Evolutionary conservation across 2,329 filamentous ascomycete genomes (phyloP).

Genomic region (Aspergillus sp.): DNA sequence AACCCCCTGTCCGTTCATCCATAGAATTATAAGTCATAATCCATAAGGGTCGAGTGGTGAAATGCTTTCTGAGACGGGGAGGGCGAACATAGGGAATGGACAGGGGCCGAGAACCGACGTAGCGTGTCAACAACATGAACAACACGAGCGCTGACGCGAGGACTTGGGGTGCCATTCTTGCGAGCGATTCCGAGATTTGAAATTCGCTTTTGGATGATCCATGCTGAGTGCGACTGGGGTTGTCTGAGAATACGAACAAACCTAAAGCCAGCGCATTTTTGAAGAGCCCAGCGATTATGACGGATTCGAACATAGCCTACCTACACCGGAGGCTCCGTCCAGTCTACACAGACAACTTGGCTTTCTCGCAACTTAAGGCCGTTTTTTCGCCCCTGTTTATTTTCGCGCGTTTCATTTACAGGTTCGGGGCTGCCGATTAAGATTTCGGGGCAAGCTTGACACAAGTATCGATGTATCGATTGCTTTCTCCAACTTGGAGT

Average conservation of each 20-base stretch:
- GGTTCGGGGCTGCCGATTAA: too few relatives aligned
- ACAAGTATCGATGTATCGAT: not conserved
- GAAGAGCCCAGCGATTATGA: not conserved
- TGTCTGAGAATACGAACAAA: not conserved
- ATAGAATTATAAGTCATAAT: not conserved
- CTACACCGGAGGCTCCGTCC: too few relatives aligned
- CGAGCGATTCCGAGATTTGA: not conserved
- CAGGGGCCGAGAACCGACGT: not conserved
- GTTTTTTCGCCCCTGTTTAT: not conserved
- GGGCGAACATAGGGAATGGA: not conserved
- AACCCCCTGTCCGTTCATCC: not conserved
- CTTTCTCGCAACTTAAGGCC: not conserved
- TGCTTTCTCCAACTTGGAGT: not conserved
- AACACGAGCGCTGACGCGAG: not conserved
- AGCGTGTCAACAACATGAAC: not conserved
- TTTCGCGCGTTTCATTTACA: not conserved
- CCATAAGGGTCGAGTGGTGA: not conserved
- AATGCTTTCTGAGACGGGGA: not conserved
- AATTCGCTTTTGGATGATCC: slow-evolving; percentile 4
- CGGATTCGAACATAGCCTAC: not conserved
- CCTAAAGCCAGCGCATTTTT: not conserved
- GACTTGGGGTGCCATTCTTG: not conserved
- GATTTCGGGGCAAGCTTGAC: not conserved
- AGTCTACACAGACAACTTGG: not conserved
- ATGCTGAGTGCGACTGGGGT: not conserved